Evolutionary conservation across 2,329 filamentous ascomycete genomes (phyloP).

Genomic region (Cordyceps javanica): DNA sequence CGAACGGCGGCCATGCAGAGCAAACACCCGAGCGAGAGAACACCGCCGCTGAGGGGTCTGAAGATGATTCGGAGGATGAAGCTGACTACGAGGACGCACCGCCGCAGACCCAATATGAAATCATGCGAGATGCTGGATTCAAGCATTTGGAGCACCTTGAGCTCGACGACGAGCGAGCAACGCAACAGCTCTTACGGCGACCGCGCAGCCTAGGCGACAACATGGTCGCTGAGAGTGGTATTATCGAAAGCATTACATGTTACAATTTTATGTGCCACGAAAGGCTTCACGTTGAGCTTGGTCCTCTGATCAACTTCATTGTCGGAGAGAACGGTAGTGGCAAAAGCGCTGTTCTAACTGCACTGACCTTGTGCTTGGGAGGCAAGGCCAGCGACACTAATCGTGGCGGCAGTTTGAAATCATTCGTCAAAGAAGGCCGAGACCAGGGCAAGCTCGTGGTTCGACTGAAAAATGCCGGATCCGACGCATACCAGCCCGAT

Average conservation of each 20-base stretch:
- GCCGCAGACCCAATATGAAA: slow-evolving; percentile 55
- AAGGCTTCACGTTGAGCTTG: slow-evolving; percentile 74
- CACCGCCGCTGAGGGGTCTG: slow-evolving; percentile 17
- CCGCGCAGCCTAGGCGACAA: slow-evolving; percentile 56
- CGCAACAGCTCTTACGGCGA: slow-evolving; percentile 53
- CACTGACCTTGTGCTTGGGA: slow-evolving; percentile 88
- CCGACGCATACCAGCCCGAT: slow-evolving; percentile 76
- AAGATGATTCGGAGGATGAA: slow-evolving; percentile 26
- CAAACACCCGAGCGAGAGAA: slow-evolving; percentile 17
- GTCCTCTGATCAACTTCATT: slow-evolving; percentile 95
- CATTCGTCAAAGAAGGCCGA: slow-evolving; percentile 81
- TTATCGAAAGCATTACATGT: slow-evolving; percentile 81
- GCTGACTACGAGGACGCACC: slow-evolving; percentile 30
- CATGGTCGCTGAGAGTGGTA: slow-evolving; percentile 71
- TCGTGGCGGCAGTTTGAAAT: slow-evolving; percentile 81
- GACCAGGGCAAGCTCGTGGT: slow-evolving; percentile 73
- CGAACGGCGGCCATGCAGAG: slow-evolving; percentile 19
- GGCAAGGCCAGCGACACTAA: slow-evolving; percentile 92
- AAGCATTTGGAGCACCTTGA: slow-evolving; percentile 51
- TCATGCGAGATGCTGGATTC: slow-evolving; percentile 54
- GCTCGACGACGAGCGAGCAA: slow-evolving; percentile 56
- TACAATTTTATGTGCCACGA: slow-evolving; percentile 96
- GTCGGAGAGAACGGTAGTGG: slow-evolving; percentile 97
- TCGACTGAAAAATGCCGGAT: slow-evolving; percentile 83
- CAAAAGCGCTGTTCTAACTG: slow-evolving; percentile 92